Percentiles rank a stretch among this genome's conserved stretches.
These are phyloP conservation scores for Camillea tinctor DNA, from an alignment of 2,329 filamentous ascomycete species.

Conservation along the genomic window DNA sequence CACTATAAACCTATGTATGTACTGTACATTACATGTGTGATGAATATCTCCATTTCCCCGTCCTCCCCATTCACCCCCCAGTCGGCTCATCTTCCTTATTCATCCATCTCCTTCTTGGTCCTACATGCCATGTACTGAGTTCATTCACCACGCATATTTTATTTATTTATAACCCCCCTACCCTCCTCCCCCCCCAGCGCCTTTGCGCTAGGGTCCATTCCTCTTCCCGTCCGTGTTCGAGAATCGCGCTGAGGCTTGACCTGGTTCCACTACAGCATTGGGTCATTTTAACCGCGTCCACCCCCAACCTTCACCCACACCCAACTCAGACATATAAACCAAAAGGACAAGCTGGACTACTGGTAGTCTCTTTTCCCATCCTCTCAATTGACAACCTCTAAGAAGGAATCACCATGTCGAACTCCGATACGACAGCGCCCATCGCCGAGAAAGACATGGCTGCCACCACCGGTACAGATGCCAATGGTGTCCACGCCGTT, in stretches of 20 bases:
- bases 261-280: not conserved
- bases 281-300: not conserved
- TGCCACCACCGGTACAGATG: slow-evolving; percentile 14
- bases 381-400: not conserved
- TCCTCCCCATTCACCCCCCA: not conserved
- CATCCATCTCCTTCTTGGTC: not conserved
- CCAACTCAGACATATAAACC: not conserved
- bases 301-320: not conserved
- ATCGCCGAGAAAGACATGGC: slow-evolving; percentile 23
- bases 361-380: not conserved
- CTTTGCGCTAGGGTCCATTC: not conserved
- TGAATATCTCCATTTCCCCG: not conserved
- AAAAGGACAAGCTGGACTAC: not conserved
- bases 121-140: not conserved
- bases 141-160: not conserved
- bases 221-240: not conserved
- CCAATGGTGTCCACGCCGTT: slow-evolving; percentile 19
- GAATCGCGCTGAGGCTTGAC: not conserved
- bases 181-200: not conserved
- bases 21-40: not conserved
- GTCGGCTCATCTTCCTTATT: not conserved
- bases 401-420: not conserved
- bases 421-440: slow-evolving; percentile 1
- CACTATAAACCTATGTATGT: not conserved
- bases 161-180: not conserved